These are phyloP conservation scores for Zymoseptoria crescenta DNA, from an alignment of 2,329 filamentous ascomycete species.

Conservation along the genomic window DNA sequence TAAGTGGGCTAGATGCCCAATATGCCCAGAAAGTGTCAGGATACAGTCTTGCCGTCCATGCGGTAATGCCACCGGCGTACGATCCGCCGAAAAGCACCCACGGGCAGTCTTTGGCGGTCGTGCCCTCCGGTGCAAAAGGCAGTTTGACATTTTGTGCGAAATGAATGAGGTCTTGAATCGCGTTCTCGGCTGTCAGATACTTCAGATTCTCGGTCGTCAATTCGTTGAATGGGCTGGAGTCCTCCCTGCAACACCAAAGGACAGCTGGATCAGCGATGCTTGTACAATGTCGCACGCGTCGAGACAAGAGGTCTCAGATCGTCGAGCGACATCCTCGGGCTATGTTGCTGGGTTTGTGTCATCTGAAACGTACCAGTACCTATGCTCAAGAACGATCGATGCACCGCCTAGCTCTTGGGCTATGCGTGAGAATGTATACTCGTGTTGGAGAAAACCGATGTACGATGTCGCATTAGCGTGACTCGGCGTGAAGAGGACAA, in stretches of 20 bases:
- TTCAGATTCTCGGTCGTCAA: constrained; percentile 48
- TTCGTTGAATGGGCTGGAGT: constrained; percentile 45
- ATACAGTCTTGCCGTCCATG: constrained; percentile 46
- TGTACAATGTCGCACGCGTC: background rate
- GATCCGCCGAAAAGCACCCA: constrained; percentile 40
- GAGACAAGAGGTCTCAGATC: too few relatives aligned
- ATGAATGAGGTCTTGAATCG: constrained; percentile 46
- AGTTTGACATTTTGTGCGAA: constrained; percentile 48
- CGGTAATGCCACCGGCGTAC: constrained; percentile 49
- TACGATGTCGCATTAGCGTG: constrained; percentile 43
- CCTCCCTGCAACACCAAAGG: constrained; percentile 37
- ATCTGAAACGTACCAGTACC: constrained; percentile 34
- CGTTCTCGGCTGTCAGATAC: constrained; percentile 47
- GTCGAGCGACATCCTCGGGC: too few relatives aligned
- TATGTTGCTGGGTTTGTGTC: too few relatives aligned
- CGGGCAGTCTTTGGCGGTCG: constrained; percentile 6
- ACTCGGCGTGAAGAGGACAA: constrained; percentile 38
- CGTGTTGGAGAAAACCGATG: constrained; percentile 44
- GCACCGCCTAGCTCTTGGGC: constrained; percentile 49
- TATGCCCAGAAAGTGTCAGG: constrained; percentile 56
- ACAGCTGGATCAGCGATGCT: background rate
- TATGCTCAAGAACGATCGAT: constrained; percentile 50
- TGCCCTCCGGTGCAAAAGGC: constrained; percentile 44
- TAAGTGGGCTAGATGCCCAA: constrained; percentile 48
- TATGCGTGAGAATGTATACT: constrained; percentile 42